Conservation (phyloP, 352 stramenopile genomes). For the Phytopythium ostracodes region DNA sequence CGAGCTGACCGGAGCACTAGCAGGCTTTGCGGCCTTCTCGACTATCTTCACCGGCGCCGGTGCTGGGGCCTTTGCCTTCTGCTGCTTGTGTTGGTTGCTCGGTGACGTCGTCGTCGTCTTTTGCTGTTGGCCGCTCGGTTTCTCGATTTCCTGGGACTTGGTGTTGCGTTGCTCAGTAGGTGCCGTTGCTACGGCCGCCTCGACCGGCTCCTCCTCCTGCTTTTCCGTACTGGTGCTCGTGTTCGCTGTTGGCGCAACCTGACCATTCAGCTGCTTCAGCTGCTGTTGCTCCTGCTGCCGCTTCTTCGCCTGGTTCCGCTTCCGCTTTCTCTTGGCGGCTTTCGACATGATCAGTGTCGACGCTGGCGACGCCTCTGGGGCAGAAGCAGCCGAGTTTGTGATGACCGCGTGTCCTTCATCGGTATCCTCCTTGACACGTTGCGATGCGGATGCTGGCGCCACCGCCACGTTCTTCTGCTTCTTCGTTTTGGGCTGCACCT, state of each 20-base stretch:
- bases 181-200: neutral
- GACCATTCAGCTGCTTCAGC: neutral
- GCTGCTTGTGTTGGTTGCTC: neutral
- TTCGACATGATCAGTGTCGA: neutral
- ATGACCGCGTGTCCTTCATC: neutral
- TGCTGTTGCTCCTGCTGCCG: neutral
- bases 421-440: neutral
- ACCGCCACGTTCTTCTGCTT: neutral
- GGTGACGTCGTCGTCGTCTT: neutral
- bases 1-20: neutral
- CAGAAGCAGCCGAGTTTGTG: neutral
- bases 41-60: neutral
- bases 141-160: neutral
- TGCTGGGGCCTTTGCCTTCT: neutral
- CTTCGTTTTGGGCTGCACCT: constrained; percentile 2
- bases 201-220: neutral
- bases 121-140: neutral
- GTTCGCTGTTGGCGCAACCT: neutral
- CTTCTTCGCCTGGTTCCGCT: neutral
- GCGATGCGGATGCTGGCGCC: no score
- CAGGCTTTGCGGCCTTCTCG: neutral
- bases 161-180: neutral
- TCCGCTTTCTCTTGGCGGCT: neutral
- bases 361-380: neutral
- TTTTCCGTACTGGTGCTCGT: neutral